Evolutionary conservation across 257 asterid species (phyloP), one percentile per base, ranked within the genome.

Genomic region (Cruciata laevipes): DNA sequence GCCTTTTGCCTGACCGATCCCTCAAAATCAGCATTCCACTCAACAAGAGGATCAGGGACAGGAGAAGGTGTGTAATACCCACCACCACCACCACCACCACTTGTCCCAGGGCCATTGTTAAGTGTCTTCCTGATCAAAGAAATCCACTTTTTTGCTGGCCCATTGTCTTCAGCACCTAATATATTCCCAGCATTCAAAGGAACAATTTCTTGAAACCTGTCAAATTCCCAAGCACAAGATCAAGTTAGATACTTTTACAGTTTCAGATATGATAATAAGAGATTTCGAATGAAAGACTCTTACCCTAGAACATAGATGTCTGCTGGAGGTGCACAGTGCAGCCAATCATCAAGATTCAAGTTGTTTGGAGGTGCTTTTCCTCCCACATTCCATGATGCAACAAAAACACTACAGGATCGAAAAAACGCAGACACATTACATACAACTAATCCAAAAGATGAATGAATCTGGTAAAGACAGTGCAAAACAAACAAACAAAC

Each of bases 241-340:
- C 18, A 37, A 66, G 16, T 53, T 7, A 5, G 59, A 63, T 3
- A 47, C 51, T 71, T 73, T 13, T 14, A 42, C 18, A 12, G 51
- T 42, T 42, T 42, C 17, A 42, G 51, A 42, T 18, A 42, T 13
- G 16, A 47, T 16, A 16, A 47, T 51, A 16, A 63, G 61, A 62
- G 30, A 17, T 27, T 13, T 69, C 20, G 31, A 56, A 47, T 17
- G 67, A 65, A 23, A 65, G 20, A 44, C n/a, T 24, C 78, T 40
- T 81, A 94, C 99, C 99, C 99, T 25, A 94, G 99, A 20, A 94
- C 99, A 53, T 94, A 94, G 67, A 94, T 91, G 83, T 94, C 99
- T 47, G 99, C 96, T 60, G 95, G 95, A 65, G 98, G 99, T 27
- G 98, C 85, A 49, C 98, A 87, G 76, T 90, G 99, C 31, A 94